Base-by-base conservation (phyloP, 1,284 basidiomycete genomes). In the Entoloma clypeatum region DNA sequence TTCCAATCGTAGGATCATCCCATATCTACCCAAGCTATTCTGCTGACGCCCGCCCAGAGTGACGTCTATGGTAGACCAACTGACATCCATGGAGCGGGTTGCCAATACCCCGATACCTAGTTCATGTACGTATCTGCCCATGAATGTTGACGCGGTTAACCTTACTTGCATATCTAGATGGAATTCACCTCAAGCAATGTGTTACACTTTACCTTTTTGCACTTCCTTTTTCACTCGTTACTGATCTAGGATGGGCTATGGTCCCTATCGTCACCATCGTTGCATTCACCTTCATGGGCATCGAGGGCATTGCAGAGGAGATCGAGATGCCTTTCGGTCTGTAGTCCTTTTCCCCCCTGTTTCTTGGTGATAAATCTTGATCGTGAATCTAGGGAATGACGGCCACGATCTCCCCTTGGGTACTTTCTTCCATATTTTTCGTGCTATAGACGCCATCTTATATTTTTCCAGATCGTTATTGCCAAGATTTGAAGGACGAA, bases 121-220 rank as follows among this genome's bases (percentile, higher is more conserved):
- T 28, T 83, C 82, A 28, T 89, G 86, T 83, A 55, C 36, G 77
- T 55, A 9, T 48, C 11, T 33, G 38, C 7, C 9, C 23, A 38
- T 7, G 10, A 23, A 11, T 13, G 16, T 9, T 29, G 3, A 25
- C 18, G n/a, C 17, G 19, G 22, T 19, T 3, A 5, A 16, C 7
- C 32, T 26, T 8, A 33, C 36, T 34, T 17, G 40, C 10, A 26
- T 25, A 24, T 40, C 16, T 49, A 85, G 81, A 87, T 52, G 77
- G 86, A 28, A 88, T 94, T 48, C 92, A 95, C 62, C 71, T 95
- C 55, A 95, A 95, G 63, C 92, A 95, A 78, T 89, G 86, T 49
- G 86, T 92, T n/a, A 84, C 84, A 2, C 65, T 93, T 1, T 92
- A 93, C 64, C 76, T 94, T 8, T 92, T 92, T 57, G 79, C 86